phyloP scores from a whole-genome alignment of 768 basidiomycete species.

The Hericium coralloides region DNA sequence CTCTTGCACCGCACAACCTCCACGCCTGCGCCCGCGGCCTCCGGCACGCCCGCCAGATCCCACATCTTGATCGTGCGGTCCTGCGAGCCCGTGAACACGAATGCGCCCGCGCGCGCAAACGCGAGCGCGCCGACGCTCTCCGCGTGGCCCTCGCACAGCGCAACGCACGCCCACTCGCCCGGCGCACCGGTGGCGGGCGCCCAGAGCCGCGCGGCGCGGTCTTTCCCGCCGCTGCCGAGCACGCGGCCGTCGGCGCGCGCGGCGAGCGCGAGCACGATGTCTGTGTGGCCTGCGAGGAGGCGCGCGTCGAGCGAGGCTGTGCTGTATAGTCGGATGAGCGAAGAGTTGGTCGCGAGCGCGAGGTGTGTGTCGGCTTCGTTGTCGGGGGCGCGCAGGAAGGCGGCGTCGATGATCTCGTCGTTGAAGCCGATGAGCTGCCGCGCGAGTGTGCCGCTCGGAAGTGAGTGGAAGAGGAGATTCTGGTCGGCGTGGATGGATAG shows the following conservation, averaged over 20 bases:
- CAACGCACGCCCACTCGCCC: conserved; percentile 71
- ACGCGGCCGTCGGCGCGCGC: conserved; percentile 54
- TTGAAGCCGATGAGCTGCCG: conserved; percentile 95
- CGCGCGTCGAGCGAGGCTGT: conserved; percentile 70
- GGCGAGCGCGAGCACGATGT: conserved; percentile 86
- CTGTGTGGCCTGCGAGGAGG: conserved; percentile 80
- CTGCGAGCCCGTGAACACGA: conserved; percentile 93
- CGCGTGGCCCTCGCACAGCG: conserved; percentile 86
- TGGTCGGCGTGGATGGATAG: conserved; percentile 92
- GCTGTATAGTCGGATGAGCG: conserved; percentile 86
- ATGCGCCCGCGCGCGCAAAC: conserved; percentile 53
- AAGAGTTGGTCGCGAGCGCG: conserved; percentile 96
- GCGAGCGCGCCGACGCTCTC: conserved; percentile 90
- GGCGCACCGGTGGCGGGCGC: conserved; percentile 20
- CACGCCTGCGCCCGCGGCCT: conserved; percentile 17
- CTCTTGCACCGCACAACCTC: conserved; percentile 53
- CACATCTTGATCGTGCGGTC: conserved; percentile 99
- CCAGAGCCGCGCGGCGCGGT: conserved; percentile 85
- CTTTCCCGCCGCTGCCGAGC: conserved; percentile 90
- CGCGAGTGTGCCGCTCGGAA: conserved; percentile 49
- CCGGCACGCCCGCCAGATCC: conserved; percentile 61
- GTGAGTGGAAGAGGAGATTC: conserved; percentile 88
- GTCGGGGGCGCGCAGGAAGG: conserved; percentile 54
- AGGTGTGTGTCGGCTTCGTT: conserved; percentile 54
- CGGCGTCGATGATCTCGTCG: conserved; percentile 91